A percentile compares a stretch with the other conserved stretches of the same genome.
These are phyloP conservation scores for Spergularia marina DNA, from an alignment of 148 eudicot genomes.

Conservation along the genomic window DNA sequence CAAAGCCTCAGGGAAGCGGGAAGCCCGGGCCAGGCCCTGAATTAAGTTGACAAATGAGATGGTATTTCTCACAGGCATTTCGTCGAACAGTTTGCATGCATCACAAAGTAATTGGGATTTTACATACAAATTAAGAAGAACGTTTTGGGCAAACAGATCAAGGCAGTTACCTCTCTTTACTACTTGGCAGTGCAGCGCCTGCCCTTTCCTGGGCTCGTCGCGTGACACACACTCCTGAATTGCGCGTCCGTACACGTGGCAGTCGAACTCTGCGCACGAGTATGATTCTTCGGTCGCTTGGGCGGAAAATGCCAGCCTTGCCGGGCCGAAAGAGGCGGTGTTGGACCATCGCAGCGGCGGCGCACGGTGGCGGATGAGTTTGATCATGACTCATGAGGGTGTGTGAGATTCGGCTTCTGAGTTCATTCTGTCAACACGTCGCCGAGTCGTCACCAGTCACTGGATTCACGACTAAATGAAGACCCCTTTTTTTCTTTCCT, in stretches of 20 bases:
- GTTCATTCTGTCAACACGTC: neutral
- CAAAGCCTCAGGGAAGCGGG: slow-evolving; percentile 37
- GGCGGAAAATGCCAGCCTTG: slow-evolving; percentile 4
- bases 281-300: slow-evolving; percentile 15
- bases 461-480: too few species aligned
- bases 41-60: slow-evolving; percentile 68
- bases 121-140: slow-evolving; percentile 61
- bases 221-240: slow-evolving; percentile 47
- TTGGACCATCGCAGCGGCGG: slow-evolving; percentile 16
- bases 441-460: neutral
- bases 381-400: slow-evolving; percentile 16
- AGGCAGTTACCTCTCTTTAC: slow-evolving; percentile 60
- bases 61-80: slow-evolving; percentile 55
- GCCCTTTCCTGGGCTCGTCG: slow-evolving; percentile 34
- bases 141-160: slow-evolving; percentile 61
- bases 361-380: slow-evolving; percentile 21
- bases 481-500: too few species aligned
- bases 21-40: slow-evolving; percentile 45
- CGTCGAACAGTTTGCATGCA: slow-evolving; percentile 64
- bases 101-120: slow-evolving; percentile 37
- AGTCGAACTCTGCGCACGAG: slow-evolving; percentile 32
- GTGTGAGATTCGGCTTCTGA: neutral
- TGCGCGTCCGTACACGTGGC: slow-evolving; percentile 40
- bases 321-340: slow-evolving; percentile 1
- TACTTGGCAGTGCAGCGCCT: slow-evolving; percentile 50